Evolutionary conservation across 164 flowering plant genomes (phyloP), one percentile per base, ranked within the genome.

Genomic region (Litsea cubeba): DNA sequence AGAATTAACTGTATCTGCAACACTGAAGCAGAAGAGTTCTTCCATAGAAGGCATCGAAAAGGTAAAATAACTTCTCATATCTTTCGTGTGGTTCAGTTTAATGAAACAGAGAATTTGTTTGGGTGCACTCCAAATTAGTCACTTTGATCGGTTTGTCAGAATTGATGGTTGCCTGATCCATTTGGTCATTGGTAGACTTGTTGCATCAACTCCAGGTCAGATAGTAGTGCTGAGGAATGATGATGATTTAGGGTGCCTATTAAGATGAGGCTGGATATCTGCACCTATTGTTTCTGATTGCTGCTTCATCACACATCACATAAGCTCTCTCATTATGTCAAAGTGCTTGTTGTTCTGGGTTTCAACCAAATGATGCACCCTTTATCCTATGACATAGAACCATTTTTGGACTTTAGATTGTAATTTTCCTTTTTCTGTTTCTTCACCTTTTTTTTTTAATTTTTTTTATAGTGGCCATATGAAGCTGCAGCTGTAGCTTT

Each of bases 401-500:
- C 46, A 40, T 40, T 40, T 40, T n/a, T 60, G 63, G 22, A 23
- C n/a, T 60, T 23, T n/a, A 23, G 26, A 25, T 64, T 64, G 28
- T 23, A 5, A 60, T 60, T 20, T 18, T 60, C 17, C 24, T 60
- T 5, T 18, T 60, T 18, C 22, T 64, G 67, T 23, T 64, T n/a
- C 64, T 40, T 64, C 32, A 35, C 40, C 17, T 35, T 40, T 40
- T 35, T 35, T 5, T n/a, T 58, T 35, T 63, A 7, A 50, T 64
- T 73, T 49, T 8, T 54, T 62, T 20, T 50, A 73, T 83, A 95
- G 98, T 95, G 97, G 99, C 98, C 99, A 6, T 95, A 93, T 83
- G 99, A 95, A 88, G 99, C 99, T 85, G 99, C 98, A 71, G 99
- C 99, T 6, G 70, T 93, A 67, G 99, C 99, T 51, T 95, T 95